phyloP scores from a whole-genome alignment of 2,329 filamentous ascomycete genomes.

The Zasmidium angulare region DNA sequence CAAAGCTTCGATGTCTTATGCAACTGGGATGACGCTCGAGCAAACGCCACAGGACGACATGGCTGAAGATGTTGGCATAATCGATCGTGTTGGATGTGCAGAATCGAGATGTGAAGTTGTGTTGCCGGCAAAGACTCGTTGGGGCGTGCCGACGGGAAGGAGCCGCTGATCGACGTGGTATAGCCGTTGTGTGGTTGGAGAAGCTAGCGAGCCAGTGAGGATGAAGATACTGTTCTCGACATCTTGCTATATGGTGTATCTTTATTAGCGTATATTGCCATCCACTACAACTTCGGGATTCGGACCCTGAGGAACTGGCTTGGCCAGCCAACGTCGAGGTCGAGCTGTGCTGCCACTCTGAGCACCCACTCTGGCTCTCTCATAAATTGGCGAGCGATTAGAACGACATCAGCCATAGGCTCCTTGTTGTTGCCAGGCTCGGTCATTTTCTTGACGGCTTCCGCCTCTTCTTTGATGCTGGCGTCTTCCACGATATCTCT shows the following conservation, averaged over 20 bases:
- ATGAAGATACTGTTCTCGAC: not conserved
- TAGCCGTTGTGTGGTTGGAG: not conserved
- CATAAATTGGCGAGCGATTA: constrained; percentile 57
- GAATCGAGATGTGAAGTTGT: not conserved
- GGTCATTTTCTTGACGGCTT: constrained; percentile 39
- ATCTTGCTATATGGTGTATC: not conserved
- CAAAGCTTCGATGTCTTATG: not conserved
- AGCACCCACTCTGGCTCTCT: constrained; percentile 57
- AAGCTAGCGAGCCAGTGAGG: not conserved
- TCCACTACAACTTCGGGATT: constrained; percentile 31
- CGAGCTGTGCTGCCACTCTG: constrained; percentile 50
- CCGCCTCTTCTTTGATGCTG: constrained; percentile 26
- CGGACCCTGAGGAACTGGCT: constrained; percentile 44
- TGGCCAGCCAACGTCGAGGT: constrained; percentile 50
- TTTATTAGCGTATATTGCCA: not conserved
- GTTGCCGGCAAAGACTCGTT: not conserved
- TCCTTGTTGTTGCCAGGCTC: constrained; percentile 29
- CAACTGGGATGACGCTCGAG: not conserved
- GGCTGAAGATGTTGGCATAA: not conserved
- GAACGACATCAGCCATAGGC: constrained; percentile 48
- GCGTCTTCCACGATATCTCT: constrained; percentile 43
- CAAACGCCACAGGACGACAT: not conserved
- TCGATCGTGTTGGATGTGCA: not conserved
- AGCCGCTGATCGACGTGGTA: not conserved
- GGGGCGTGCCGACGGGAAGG: constrained; percentile 1